Conservation (phyloP, 495 filamentous ascomycete genomes). For the Trichoderma orchidacearum region DNA sequence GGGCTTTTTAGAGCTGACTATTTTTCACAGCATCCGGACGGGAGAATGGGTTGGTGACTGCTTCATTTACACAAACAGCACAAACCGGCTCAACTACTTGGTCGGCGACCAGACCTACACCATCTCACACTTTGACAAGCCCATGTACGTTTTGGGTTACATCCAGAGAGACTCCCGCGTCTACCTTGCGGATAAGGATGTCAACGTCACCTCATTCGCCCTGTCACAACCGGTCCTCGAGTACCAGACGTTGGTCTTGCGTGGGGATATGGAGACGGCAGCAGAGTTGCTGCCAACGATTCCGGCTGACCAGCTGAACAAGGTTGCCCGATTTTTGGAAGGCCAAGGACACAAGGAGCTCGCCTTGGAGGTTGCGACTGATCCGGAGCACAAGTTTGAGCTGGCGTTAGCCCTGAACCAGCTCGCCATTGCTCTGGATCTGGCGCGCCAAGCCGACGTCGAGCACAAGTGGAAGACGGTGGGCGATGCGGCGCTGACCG, state of each 20-base stretch:
- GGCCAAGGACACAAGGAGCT: slow-evolving; percentile 94
- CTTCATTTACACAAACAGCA: slow-evolving; percentile 96
- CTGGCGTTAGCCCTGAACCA: slow-evolving; percentile 73
- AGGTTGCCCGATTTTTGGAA: slow-evolving; percentile 95
- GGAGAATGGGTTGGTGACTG: slow-evolving; percentile 97
- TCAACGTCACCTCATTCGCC: slow-evolving; percentile 77
- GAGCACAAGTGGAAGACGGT: slow-evolving; percentile 98
- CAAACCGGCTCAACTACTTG: slow-evolving; percentile 94
- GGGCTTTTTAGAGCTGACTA: not conserved
- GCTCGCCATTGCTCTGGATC: slow-evolving; percentile 67
- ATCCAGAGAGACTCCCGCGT: slow-evolving; percentile 84
- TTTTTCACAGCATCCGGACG: slow-evolving; percentile 55
- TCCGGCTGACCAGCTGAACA: slow-evolving; percentile 83
- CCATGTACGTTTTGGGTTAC: slow-evolving; percentile 91
- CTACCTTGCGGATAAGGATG: slow-evolving; percentile 92
- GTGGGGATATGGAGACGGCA: slow-evolving; percentile 88
- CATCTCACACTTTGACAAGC: slow-evolving; percentile 91
- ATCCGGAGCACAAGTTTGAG: slow-evolving; percentile 94
- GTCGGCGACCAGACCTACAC: slow-evolving; percentile 98
- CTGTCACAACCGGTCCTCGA: slow-evolving; percentile 91
- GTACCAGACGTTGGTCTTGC: slow-evolving; percentile 92
- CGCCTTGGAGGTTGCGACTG: slow-evolving; percentile 89
- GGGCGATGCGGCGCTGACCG: slow-evolving; percentile 75
- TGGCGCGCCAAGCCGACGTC: slow-evolving; percentile 69
- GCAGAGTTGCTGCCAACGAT: slow-evolving; percentile 72